These are phyloP conservation scores for Cucurbita moschata DNA, from an alignment of 306 rosid genomes.

Conservation along the genomic window DNA sequence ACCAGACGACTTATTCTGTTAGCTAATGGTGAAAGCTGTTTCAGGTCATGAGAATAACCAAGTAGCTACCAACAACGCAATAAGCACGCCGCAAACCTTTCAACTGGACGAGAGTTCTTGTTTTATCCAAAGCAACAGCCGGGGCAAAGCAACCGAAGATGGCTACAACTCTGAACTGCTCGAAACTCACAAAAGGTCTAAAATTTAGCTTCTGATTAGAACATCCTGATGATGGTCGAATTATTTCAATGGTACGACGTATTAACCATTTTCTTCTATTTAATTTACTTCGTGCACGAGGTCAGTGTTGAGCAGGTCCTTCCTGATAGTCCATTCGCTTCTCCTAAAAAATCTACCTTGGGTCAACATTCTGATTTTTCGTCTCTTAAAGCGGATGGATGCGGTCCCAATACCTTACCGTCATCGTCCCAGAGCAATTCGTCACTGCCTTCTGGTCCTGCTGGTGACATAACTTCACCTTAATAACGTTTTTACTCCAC, in stretches of 20 bases:
- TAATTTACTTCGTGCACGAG: neutral
- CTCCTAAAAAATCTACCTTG: constrained; percentile 55
- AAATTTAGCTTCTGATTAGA: neutral
- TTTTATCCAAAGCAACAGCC: constrained; percentile 16
- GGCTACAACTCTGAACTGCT: constrained; percentile 12
- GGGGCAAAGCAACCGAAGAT: constrained; percentile 18
- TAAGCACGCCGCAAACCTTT: constrained; percentile 18
- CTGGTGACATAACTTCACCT: constrained; percentile 22
- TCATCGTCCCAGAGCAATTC: constrained; percentile 17
- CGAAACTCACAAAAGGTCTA: constrained; percentile 38
- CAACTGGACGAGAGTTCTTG: constrained; percentile 27
- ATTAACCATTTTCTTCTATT: neutral
- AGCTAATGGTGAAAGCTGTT: neutral
- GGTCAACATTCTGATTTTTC: constrained; percentile 26
- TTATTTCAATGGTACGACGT: neutral
- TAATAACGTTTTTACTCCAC: constrained; percentile 13
- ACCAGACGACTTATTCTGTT: neutral
- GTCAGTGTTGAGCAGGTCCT: constrained; percentile 64
- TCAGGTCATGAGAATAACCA: constrained; percentile 36
- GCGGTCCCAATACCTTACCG: constrained; percentile 19
- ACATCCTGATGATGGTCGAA: neutral
- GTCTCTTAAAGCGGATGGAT: constrained; percentile 11
- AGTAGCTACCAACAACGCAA: constrained; percentile 8
- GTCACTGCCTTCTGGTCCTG: constrained; percentile 14
- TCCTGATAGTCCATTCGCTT: constrained; percentile 74